phyloP scores from a whole-genome alignment of 805 yeast species.

The Wickerhamomyces hampshirensis region DNA sequence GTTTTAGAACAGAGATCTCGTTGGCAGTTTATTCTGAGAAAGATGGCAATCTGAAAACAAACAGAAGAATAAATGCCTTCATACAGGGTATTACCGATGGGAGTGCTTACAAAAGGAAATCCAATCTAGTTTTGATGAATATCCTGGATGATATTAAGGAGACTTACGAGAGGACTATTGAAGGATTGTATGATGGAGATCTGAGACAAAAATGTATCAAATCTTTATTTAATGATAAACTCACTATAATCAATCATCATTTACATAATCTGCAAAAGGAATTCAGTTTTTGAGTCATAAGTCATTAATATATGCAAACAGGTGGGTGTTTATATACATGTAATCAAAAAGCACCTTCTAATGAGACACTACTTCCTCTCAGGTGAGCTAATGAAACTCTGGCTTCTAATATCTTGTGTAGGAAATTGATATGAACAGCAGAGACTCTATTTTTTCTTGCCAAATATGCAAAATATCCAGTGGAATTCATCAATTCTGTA shows the following conservation, averaged over 20 bases:
- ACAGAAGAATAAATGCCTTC: slow-evolving; percentile 18
- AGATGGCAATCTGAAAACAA: slow-evolving; percentile 13
- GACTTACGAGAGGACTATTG: slow-evolving; percentile 21
- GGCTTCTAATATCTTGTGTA: slow-evolving; percentile 17
- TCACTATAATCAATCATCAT: slow-evolving; percentile 10
- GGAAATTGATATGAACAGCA: slow-evolving; percentile 10
- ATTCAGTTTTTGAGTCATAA: neutral
- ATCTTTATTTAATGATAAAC: slow-evolving; percentile 13
- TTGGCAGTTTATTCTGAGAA: slow-evolving; percentile 50
- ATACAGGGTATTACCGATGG: slow-evolving; percentile 46
- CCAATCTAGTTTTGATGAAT: slow-evolving; percentile 27
- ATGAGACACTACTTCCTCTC: slow-evolving; percentile 2
- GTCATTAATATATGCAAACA: slow-evolving; percentile 7
- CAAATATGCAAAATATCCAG: slow-evolving; percentile 16
- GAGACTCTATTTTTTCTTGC: slow-evolving; percentile 13
- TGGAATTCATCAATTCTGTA: slow-evolving; percentile 15
- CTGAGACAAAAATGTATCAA: slow-evolving; percentile 8
- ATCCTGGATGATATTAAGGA: slow-evolving; percentile 29
- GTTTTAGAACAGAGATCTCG: slow-evolving; percentile 75
- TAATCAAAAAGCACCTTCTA: neutral
- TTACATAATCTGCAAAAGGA: slow-evolving; percentile 14
- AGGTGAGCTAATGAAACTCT: slow-evolving; percentile 9
- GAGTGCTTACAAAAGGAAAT: slow-evolving; percentile 28
- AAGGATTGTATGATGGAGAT: slow-evolving; percentile 19
- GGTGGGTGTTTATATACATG: neutral